Percentiles rank a stretch among this genome's conserved stretches.
Conservation (phyloP, 257 asterid species). For the Solanum etuberosum region DNA sequence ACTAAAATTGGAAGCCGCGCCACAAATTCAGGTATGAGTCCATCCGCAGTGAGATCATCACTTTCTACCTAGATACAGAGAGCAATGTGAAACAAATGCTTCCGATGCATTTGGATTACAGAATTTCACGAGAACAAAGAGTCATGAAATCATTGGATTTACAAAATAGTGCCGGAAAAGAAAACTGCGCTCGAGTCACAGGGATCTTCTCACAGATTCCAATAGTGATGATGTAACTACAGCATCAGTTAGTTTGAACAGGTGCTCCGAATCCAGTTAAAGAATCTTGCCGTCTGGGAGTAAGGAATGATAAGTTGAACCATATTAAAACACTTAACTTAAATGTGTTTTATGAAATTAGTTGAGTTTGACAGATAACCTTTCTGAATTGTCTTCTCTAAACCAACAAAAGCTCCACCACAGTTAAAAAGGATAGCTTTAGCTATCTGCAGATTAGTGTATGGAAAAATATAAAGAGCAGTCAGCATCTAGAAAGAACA, state of each 20-base stretch:
- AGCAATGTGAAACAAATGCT: constrained; percentile 3
- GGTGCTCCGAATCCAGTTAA: constrained; percentile 94
- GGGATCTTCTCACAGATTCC: no score
- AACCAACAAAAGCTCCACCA: constrained; percentile 68
- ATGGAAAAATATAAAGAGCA: neutral
- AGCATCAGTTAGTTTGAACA: constrained; percentile 29
- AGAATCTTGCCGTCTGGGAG: constrained; percentile 22
- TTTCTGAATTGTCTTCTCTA: constrained; percentile 85
- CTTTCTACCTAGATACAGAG: neutral
- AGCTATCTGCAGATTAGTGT: constrained; percentile 31
- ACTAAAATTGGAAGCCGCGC: constrained; percentile 78
- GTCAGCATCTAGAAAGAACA: neutral
- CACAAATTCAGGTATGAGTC: constrained; percentile 91
- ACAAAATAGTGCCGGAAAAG: no score
- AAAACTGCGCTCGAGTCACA: no score
- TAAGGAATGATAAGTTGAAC: no score
- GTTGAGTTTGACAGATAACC: constrained; percentile 27
- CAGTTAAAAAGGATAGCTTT: no score
- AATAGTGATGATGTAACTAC: constrained; percentile 33
- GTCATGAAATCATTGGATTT: no score
- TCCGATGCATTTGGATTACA: neutral
- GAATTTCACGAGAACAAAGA: no score
- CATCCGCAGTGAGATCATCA: constrained; percentile 68
- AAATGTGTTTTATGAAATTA: neutral
- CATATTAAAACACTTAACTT: neutral